These are phyloP conservation scores for Bombardia bombarda DNA, from an alignment of 495 filamentous ascomycete species.

Conservation along the genomic window DNA sequence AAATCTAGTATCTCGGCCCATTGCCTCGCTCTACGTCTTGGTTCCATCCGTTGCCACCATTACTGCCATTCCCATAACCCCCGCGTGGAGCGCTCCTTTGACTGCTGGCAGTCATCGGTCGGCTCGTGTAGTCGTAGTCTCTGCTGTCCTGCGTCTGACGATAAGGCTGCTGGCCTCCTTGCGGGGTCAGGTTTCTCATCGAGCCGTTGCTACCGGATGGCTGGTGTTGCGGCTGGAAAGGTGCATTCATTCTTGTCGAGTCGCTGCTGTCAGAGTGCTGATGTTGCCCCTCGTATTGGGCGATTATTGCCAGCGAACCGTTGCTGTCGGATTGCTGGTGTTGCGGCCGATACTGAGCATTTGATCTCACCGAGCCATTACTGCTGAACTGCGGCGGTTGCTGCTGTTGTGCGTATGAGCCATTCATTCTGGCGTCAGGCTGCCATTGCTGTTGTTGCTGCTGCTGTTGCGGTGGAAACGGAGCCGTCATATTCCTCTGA, in stretches of 20 bases:
- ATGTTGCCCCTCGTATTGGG: conserved; percentile 19
- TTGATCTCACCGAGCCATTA: conserved; percentile 8
- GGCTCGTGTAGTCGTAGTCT: conserved; percentile 9
- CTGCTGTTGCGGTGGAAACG: too few relatives aligned
- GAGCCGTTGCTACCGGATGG: conserved; percentile 21
- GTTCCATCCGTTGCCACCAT: conserved; percentile 27
- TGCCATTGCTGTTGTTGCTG: too few relatives aligned
- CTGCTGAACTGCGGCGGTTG: conserved; percentile 15
- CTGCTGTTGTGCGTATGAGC: too few relatives aligned
- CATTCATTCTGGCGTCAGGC: too few relatives aligned
- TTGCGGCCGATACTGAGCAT: conserved; percentile 2
- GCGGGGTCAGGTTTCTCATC: conserved; percentile 15
- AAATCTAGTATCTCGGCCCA: conserved; percentile 10
- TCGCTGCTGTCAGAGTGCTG: conserved; percentile 12
- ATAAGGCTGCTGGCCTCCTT: not conserved
- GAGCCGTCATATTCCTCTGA: conserved; percentile 45
- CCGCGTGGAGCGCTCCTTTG: conserved; percentile 9
- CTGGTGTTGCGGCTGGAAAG: conserved; percentile 12
- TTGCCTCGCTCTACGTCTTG: conserved; percentile 24
- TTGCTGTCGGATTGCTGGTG: conserved; percentile 19
- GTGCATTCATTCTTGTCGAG: conserved; percentile 3
- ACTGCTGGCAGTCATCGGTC: conserved; percentile 16
- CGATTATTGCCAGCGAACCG: conserved; percentile 24
- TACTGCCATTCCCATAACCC: conserved; percentile 15
- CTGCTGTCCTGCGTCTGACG: not conserved